Base-by-base conservation (phyloP, 2,329 filamentous ascomycete species). In the Thielaviopsis musarum region DNA sequence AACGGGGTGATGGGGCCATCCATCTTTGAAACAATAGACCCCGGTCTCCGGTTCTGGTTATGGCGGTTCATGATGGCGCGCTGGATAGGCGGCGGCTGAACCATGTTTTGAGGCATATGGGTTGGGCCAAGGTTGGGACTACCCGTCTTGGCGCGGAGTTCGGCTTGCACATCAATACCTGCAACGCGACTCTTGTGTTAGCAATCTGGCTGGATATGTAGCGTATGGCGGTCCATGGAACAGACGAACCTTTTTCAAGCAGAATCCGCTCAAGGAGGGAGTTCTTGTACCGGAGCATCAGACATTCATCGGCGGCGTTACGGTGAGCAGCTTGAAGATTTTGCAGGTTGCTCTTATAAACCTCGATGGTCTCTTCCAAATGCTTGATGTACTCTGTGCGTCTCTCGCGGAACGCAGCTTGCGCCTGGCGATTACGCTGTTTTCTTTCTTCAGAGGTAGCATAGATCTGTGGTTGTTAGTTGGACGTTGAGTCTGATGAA, bases 301-400 rank as follows among this genome's bases (percentile, higher is more conserved):
- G 74, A 70, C 93, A 97, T 73, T 97, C 93, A 71, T 97, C 93
- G 61, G 91, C 90, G 61, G 93, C 93, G 67, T 83, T 91, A 66
- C 93, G 88, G 69, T 97, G 93, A 65, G 90, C 94, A 68, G 91
- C 87, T 73, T 97, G 93, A 62, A 98, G 78, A 67, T 84, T 95
- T 66, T 94, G 88, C 60, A 97, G 78, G 66, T 89, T 91, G 67
- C 94, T 89, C 73, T 98, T 93, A 77, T 97, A 91, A 66, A 93
- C 88, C 68, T 93, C 91, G 72, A 98, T 97, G 59, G 91, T 95
- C 66, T 91, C 89, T 74, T 98, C 93, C 26, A 98, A 81, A 72
- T 98, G 93, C 75, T 97, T 97, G 75, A 98, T 98, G 72, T 98
- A 98, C 76, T 98, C 93, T 59, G 91, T 97, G 61, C 93, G 85